Evolutionary conservation across 2,329 filamentous ascomycete species (phyloP), one percentile per base, ranked within the genome.

Genomic region (Xylariales sp.): DNA sequence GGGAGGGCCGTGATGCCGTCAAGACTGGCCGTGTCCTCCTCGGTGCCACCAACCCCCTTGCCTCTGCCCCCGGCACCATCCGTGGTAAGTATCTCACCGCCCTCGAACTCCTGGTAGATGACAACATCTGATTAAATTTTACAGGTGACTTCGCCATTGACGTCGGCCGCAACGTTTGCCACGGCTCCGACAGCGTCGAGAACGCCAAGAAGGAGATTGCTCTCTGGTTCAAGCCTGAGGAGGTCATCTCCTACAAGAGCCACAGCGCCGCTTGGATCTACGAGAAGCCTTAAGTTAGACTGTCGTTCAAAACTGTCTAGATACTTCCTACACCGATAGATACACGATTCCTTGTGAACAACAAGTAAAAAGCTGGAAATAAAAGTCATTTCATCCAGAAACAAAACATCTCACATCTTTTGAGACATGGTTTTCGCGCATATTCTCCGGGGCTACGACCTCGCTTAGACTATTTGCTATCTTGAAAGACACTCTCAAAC

Each of bases 181-280:
- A 98, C 83, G 93, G 93, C 67, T 96, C 89, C 70, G 93, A 98
- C 81, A 83, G 78, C 66, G 91, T 98, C 71, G 93, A 98, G 83
- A 95, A 81, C 76, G 93, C 93, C 72, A 81, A 97, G 85, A 96
- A 97, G 87, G 93, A 98, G 80, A 98, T 98, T 66, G 85, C 84
- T 61, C 83, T 97, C 65, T 98, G 93, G 93, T 98, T 98, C 86
- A 83, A 85, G 72, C 75, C 86, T 55, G 82, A 81, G 55, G 93
- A 97, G 70, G 65, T 95, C 61, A 70, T 88, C 70, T 76, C 64
- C 72, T 97, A 86, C 81, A 91, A 93, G 80, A 74, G 76, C 54
- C 76, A 86, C 65, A 78, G 87, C 73, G 79, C 85, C 72, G 81
- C 86, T 77, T 97, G 93, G 93, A 76, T 97, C 77, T 97, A 96